Base-by-base conservation (phyloP, 257 asterid genomes). In the Gentiana dahurica region DNA sequence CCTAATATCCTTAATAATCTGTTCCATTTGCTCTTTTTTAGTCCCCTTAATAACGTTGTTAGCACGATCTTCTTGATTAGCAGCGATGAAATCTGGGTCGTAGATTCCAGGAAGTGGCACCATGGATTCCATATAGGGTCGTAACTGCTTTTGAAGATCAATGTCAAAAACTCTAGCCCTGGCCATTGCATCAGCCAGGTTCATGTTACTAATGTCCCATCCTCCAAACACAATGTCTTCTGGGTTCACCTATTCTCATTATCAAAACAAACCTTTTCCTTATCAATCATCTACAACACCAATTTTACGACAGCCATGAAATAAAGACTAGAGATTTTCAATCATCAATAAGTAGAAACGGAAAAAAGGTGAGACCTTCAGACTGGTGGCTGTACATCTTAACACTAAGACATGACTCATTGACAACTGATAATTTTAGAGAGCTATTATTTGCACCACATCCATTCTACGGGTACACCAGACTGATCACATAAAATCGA, bases 81-180 rank as follows among this genome's bases (percentile, higher is more conserved):
- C 98, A 46, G 98, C 98, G 47, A 92, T 92, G 92, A 92, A 92
- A 82, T 92, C 98, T 34, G 98, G 76, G 51, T 83, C 79, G 72
- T 76, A 92, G 82, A 92, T 81, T 54, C 98, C 98, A 1, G 98
- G 98, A 59, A 92, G 98, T 34, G 98, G 98, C 80, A 83, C 93
- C 95, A 92, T 80, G 64, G 86, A 83, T 59, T 92, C 98, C 98
- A 92, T 85, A 85, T 92, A 92, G 56, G 98, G 89, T 82, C 97
- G 69, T 48, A 92, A 79, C 67, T 92, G 98, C 65, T 85, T 85
- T 58, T 92, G 98, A 35, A 92, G 89, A 80, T 92, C 98, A 63
- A 92, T 79, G 13, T 92, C 98, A 1, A 92, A 73, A 2, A 92
- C 98, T 70, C 75, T 88, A 8, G 90, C 97, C 74, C 98, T 77